Conservation (phyloP, 1,139 yeast species). For the Geotrichum reessii region DNA sequence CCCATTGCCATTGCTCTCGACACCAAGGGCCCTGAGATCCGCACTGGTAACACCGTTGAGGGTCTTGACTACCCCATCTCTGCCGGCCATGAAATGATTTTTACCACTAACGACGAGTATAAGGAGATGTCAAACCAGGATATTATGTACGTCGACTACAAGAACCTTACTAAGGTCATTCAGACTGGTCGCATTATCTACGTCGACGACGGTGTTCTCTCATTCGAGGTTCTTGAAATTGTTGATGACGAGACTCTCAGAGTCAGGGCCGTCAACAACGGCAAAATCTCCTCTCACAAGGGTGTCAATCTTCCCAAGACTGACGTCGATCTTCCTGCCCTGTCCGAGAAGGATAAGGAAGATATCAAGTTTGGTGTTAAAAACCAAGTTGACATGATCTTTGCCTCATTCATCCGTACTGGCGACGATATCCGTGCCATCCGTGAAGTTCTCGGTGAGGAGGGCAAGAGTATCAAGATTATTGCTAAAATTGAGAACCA, state of each 20-base stretch:
- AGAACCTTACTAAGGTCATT: constrained; percentile 92
- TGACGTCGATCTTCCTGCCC: constrained; percentile 96
- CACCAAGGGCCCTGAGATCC: constrained; percentile 99
- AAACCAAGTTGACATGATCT: constrained; percentile 95
- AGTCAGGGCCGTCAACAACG: constrained; percentile 87
- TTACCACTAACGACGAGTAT: constrained; percentile 85
- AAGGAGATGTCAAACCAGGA: constrained; percentile 65
- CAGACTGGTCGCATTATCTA: constrained; percentile 81
- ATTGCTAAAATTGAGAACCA: constrained; percentile 97
- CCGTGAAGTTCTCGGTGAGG: constrained; percentile 93
- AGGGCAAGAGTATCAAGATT: constrained; percentile 92
- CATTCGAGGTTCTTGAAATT: constrained; percentile 84
- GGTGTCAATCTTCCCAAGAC: constrained; percentile 99
- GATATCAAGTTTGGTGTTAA: constrained; percentile 93
- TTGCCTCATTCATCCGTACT: constrained; percentile 96
- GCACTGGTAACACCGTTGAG: constrained; percentile 90
- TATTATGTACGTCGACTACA: constrained; percentile 86
- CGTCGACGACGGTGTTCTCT: constrained; percentile 95
- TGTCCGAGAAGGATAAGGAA: constrained; percentile 89
- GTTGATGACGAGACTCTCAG: constrained; percentile 72
- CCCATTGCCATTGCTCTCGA: constrained; percentile 97
- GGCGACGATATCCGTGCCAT: constrained; percentile 85
- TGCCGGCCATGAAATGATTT: constrained; percentile 83
- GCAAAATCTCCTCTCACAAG: constrained; percentile 93
- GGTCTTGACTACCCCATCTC: constrained; percentile 75